A percentile compares a stretch with the other conserved stretches of the same genome.
Evolutionary conservation across 2,329 filamentous ascomycete genomes (phyloP).

Genomic region (Aspergillus ochraceoroseus): DNA sequence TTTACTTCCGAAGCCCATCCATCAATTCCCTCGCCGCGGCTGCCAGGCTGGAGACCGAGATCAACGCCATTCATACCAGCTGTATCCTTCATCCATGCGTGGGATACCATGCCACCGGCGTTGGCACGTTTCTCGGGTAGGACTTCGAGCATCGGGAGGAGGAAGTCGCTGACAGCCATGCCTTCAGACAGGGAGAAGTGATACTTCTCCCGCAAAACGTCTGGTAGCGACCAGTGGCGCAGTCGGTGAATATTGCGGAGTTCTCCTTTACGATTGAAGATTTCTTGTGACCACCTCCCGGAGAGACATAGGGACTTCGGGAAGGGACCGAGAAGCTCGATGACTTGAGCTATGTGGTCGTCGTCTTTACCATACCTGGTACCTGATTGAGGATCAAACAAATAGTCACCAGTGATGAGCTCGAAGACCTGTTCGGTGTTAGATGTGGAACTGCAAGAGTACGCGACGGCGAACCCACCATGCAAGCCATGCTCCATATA

Average conservation of each 20-base stretch:
- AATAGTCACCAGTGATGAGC: slow-evolving; percentile 94
- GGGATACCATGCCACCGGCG: slow-evolving; percentile 88
- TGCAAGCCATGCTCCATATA: slow-evolving; percentile 98
- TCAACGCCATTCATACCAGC: slow-evolving; percentile 79
- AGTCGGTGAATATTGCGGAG: slow-evolving; percentile 94
- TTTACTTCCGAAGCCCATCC: slow-evolving; percentile 89
- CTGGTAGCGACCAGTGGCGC: slow-evolving; percentile 89
- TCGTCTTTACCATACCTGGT: slow-evolving; percentile 99
- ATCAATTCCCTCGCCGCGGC: slow-evolving; percentile 84
- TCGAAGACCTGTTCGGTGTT: slow-evolving; percentile 66
- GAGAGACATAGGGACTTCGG: slow-evolving; percentile 86
- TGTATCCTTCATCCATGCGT: slow-evolving; percentile 76
- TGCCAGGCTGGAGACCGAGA: slow-evolving; percentile 72
- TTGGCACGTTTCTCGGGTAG: slow-evolving; percentile 85
- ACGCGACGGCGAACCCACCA: slow-evolving; percentile 59
- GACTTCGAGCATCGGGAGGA: slow-evolving; percentile 86
- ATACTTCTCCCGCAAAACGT: slow-evolving; percentile 93
- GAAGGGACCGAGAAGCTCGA: slow-evolving; percentile 89
- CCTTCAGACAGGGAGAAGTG: slow-evolving; percentile 83
- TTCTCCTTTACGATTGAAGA: slow-evolving; percentile 96
- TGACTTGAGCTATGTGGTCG: slow-evolving; percentile 98
- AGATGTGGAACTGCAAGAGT: neutral
- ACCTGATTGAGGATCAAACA: slow-evolving; percentile 96
- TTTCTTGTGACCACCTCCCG: slow-evolving; percentile 97
- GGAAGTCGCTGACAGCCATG: slow-evolving; percentile 72